Conservation (phyloP, 345 rosid species). For the Iberis pinnata region DNA sequence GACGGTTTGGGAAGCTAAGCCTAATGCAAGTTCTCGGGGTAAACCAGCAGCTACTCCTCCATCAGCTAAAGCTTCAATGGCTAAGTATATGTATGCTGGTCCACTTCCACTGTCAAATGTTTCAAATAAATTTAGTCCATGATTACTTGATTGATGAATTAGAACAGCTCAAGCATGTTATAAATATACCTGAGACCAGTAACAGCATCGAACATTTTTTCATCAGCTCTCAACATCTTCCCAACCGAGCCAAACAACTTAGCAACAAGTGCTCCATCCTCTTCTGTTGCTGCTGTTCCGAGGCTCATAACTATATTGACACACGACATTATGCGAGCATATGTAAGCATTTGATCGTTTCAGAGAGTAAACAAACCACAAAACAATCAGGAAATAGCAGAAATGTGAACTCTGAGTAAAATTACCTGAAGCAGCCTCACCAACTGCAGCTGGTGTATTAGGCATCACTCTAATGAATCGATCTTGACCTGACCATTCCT, state of each 20-base stretch:
- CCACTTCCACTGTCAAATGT: conserved; percentile 71
- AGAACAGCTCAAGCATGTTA: not conserved
- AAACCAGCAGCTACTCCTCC: conserved; percentile 98
- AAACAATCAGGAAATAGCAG: not conserved
- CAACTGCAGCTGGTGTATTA: conserved; percentile 85
- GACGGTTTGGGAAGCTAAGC: conserved; percentile 86
- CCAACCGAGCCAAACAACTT: conserved; percentile 77
- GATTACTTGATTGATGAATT: conserved; percentile 2
- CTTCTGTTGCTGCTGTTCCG: conserved; percentile 68
- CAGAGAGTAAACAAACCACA: not conserved
- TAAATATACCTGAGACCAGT: conserved; percentile 76
- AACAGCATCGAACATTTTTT: conserved; percentile 79
- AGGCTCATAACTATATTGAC: conserved; percentile 57
- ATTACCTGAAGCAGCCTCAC: conserved; percentile 79
- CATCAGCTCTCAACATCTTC: conserved; percentile 81
- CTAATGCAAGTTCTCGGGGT: conserved; percentile 77
- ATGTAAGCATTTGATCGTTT: not conserved
- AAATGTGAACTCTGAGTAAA: not conserved
- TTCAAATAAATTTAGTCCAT: conserved; percentile 3
- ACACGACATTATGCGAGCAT: not conserved
- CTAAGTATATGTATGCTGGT: conserved; percentile 77
- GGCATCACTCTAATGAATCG: conserved; percentile 87
- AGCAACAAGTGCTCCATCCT: conserved; percentile 61
- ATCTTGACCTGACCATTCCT: conserved; percentile 86
- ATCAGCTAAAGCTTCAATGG: conserved; percentile 94